Evolutionary conservation across 2,329 filamentous ascomycete species (phyloP).

Genomic region (Stagonosporopsis rhizophila): DNA sequence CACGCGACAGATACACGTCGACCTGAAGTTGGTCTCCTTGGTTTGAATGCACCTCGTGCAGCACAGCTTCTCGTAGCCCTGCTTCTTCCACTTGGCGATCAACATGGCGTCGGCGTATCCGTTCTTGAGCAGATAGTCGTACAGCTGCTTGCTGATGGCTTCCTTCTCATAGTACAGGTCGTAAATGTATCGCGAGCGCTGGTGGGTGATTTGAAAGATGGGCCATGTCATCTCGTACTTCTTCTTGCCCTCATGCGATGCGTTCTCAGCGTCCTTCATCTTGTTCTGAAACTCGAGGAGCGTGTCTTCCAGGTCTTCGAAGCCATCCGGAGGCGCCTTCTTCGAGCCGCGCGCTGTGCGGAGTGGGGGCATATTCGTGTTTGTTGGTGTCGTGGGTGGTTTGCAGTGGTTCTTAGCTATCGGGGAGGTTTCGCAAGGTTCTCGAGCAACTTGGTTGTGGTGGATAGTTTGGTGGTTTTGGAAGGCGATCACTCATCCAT

Average conservation of each 20-base stretch:
- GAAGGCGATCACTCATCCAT: slow-evolving; percentile 18
- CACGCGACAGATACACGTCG: slow-evolving; percentile 95
- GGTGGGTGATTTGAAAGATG: slow-evolving; percentile 96
- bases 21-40: slow-evolving; percentile 99
- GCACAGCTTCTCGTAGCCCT: slow-evolving; percentile 98
- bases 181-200: slow-evolving; percentile 92
- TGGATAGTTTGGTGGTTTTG: slow-evolving; percentile 1
- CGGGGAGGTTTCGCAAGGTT: background rate
- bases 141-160: slow-evolving; percentile 88
- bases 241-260: slow-evolving; percentile 77
- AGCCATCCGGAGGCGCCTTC: slow-evolving; percentile 85
- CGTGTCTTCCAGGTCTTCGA: slow-evolving; percentile 86
- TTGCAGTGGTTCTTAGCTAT: background rate
- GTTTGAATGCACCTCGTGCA: slow-evolving; percentile 96
- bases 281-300: slow-evolving; percentile 86
- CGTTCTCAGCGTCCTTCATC: slow-evolving; percentile 95
- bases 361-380: slow-evolving; percentile 73
- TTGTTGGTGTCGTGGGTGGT: background rate
- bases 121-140: slow-evolving; percentile 97
- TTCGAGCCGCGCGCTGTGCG: slow-evolving; percentile 73
- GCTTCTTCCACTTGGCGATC: slow-evolving; percentile 99
- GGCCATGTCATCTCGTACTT: slow-evolving; percentile 96
- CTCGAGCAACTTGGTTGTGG: background rate
- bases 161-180: slow-evolving; percentile 98
- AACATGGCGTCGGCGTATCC: slow-evolving; percentile 92